phyloP scores from a whole-genome alignment of 139 green algal genomes.

The Chlamydomonas sphaeroides region DNA sequence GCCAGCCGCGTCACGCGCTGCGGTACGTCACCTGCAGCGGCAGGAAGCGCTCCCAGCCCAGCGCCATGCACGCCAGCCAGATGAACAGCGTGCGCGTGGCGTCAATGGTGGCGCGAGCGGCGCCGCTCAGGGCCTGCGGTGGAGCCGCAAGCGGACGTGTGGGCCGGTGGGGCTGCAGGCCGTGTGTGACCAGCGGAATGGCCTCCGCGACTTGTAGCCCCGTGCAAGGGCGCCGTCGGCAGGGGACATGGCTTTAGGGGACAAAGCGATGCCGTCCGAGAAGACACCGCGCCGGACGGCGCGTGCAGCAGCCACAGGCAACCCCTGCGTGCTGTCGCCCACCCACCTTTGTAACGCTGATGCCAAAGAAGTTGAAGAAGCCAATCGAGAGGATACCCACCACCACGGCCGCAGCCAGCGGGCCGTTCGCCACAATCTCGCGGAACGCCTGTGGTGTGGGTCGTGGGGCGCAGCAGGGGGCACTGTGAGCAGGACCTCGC shows the following conservation, averaged over 20 bases:
- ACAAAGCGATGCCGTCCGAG: no score
- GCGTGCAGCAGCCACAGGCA: no score
- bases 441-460: slow-evolving; percentile 13
- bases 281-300: no score
- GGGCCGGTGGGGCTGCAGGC: background rate
- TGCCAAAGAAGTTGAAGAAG: slow-evolving; percentile 88
- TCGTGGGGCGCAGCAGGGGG: no score
- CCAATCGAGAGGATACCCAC: slow-evolving; percentile 74
- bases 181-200: no score
- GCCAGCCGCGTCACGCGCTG: no score
- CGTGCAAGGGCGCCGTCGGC: no score
- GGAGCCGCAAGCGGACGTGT: slow-evolving; percentile 41
- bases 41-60: slow-evolving; percentile 89
- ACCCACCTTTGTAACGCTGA: slow-evolving; percentile 54
- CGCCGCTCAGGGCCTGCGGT: slow-evolving; percentile 75
- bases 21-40: slow-evolving; percentile 68
- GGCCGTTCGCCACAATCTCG: slow-evolving; percentile 29
- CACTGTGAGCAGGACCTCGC: no score
- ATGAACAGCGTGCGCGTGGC: slow-evolving; percentile 85
- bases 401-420: slow-evolving; percentile 32
- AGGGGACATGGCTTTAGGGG: no score
- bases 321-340: background rate
- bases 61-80: slow-evolving; percentile 75
- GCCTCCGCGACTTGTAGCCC: no score
- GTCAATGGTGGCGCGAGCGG: slow-evolving; percentile 83